phyloP scores from a whole-genome alignment of 2,329 filamentous ascomycete genomes.

The Didymella lethalis region DNA sequence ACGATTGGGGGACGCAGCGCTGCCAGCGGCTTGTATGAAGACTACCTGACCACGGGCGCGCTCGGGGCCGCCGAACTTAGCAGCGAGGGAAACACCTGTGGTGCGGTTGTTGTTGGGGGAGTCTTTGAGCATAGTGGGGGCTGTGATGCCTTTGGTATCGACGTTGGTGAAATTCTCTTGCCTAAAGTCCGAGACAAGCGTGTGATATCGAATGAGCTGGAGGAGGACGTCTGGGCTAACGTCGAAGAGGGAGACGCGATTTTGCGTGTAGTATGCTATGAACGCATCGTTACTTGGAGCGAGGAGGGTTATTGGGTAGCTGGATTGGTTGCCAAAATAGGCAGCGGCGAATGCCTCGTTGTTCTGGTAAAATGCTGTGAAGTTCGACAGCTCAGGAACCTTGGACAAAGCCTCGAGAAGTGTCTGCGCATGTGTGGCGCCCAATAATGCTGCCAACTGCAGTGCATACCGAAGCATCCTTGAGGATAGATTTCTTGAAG shows the following conservation, averaged over 20 bases:
- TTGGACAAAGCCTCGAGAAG: slow-evolving; percentile 28
- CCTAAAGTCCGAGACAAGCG: slow-evolving; percentile 25
- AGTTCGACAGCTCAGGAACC: slow-evolving; percentile 32
- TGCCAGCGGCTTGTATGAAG: slow-evolving; percentile 25
- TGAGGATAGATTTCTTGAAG: not conserved
- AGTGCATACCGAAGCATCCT: not conserved
- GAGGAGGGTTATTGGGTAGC: slow-evolving; percentile 35
- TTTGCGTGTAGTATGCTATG: slow-evolving; percentile 20
- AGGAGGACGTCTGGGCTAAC: slow-evolving; percentile 18
- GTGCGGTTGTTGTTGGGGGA: slow-evolving; percentile 29
- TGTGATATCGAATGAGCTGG: slow-evolving; percentile 33
- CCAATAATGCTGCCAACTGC: not conserved
- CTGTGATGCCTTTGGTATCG: slow-evolving; percentile 17
- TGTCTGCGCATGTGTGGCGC: slow-evolving; percentile 14
- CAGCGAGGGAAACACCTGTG: slow-evolving; percentile 21
- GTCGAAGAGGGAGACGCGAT: slow-evolving; percentile 21
- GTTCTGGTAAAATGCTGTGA: slow-evolving; percentile 30
- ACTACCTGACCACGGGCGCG: slow-evolving; percentile 31
- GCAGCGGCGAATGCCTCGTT: slow-evolving; percentile 28
- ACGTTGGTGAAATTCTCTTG: slow-evolving; percentile 24
- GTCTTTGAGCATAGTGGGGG: slow-evolving; percentile 27
- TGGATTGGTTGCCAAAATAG: slow-evolving; percentile 27
- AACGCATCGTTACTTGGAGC: slow-evolving; percentile 33
- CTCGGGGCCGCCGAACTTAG: slow-evolving; percentile 27
- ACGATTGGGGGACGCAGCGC: slow-evolving; percentile 10